Percentiles rank a stretch among this genome's conserved stretches.
These are phyloP conservation scores for Schwanniomyces polymorphus DNA, from an alignment of 805 yeast species.

Conservation along the genomic window DNA sequence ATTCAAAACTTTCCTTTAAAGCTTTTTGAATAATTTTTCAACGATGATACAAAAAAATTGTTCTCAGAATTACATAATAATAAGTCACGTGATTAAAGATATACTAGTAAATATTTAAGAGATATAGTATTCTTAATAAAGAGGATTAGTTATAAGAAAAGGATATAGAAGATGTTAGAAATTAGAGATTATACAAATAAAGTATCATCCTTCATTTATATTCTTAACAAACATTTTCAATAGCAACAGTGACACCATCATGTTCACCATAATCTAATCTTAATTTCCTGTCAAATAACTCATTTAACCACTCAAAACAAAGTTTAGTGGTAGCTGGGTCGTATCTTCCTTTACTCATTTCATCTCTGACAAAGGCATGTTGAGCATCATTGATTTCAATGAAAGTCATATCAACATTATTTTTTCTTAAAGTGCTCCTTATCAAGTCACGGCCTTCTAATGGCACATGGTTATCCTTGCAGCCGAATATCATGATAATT, in stretches of 20 bases:
- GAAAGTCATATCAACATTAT: constrained; percentile 64
- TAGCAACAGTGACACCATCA: constrained; percentile 48
- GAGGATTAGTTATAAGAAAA: no score
- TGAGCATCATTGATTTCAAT: constrained; percentile 78
- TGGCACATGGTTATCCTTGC: constrained; percentile 78
- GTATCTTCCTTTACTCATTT: constrained; percentile 74
- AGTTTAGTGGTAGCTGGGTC: constrained; percentile 74
- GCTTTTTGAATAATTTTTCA: constrained; percentile 9
- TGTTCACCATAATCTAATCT: constrained; percentile 65
- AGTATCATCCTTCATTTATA: neutral
- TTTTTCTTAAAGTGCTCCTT: constrained; percentile 56
- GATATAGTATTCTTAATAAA: neutral
- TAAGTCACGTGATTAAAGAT: constrained; percentile 2
- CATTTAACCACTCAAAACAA: constrained; percentile 67
- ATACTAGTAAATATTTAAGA: neutral
- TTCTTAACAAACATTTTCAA: constrained; percentile 68
- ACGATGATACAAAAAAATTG: constrained; percentile 5
- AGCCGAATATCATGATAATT: constrained; percentile 69
- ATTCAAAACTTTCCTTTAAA: constrained; percentile 1
- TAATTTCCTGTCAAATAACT: constrained; percentile 68
- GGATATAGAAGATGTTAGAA: no score
- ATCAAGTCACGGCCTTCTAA: constrained; percentile 74
- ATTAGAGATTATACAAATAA: no score
- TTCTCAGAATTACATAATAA: constrained; percentile 2
- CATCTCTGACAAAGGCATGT: constrained; percentile 83